A percentile compares a stretch with the other conserved stretches of the same genome.
Conservation (phyloP, 148 eudicot genomes). For the Chenopodium formosanum region DNA sequence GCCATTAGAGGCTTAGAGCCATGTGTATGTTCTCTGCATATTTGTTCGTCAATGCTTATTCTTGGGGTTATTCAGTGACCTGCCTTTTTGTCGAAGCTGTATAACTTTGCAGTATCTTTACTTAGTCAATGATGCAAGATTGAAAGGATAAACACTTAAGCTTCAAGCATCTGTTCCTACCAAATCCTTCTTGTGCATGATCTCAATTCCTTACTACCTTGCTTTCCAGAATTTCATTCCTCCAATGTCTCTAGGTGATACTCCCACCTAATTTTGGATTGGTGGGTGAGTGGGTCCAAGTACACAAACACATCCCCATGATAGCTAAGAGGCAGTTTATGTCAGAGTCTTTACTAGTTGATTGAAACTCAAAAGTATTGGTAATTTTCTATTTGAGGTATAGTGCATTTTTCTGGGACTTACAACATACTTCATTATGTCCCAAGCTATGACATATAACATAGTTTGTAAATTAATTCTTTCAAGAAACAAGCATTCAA, state of each 20-base stretch:
- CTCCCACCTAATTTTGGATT: neutral
- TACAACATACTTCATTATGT: too few species aligned
- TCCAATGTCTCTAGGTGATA: neutral
- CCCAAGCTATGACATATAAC: neutral
- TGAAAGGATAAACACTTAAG: neutral
- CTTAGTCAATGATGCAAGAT: neutral
- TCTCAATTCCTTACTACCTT: neutral
- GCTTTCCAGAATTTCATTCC: neutral
- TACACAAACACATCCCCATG: neutral
- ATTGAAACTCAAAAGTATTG: neutral
- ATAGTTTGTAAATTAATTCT: neutral
- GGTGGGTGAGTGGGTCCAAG: neutral
- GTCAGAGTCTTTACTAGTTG: neutral
- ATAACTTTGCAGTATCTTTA: neutral
- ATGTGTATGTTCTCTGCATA: neutral
- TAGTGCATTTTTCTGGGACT: neutral
- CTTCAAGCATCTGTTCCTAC: neutral
- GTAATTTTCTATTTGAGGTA: neutral
- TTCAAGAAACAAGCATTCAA: neutral
- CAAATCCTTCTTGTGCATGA: neutral
- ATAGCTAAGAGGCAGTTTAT: neutral
- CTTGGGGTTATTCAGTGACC: neutral
- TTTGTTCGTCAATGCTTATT: conserved; percentile 1
- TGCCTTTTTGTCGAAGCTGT: neutral
- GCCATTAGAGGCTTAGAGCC: neutral